Base-by-base conservation (phyloP, 2,329 filamentous ascomycete genomes). In the Calonectria fujianensis region DNA sequence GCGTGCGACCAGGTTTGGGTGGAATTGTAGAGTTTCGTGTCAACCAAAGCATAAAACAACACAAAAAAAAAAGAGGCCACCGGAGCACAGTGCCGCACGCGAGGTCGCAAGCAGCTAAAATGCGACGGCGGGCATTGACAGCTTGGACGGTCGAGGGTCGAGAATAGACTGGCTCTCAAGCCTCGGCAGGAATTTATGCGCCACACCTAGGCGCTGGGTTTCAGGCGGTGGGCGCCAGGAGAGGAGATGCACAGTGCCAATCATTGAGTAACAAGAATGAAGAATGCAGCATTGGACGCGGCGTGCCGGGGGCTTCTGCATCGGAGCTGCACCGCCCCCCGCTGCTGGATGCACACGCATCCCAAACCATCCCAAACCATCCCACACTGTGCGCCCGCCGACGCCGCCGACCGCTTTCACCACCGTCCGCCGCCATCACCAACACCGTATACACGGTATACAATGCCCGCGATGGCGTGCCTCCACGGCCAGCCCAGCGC, bases 361-460 rank as follows among this genome's bases (percentile, higher is more conserved):
- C 52, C 52, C 52, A 35, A 48, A 48, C 45, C 45, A 48, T 48
- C 9, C 29, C 52, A 57, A 9, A 32, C n/a, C 54, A 41, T 70
- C 31, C 54, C 68, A 70, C 68, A 63, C 54, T 70, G 68, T 70
- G 68, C 68, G 68, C 31, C 54, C 68, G 18, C 68, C 68, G 39
- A 31, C 31, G 32, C 41, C 52, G 11, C 35, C 41, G 68, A 29
- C 57, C 57, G 31, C 41, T 48, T 39, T 48, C 35, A 37, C 24
- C 51, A 18, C 29, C 27, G 32, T 27, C 50, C 31, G 24, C 35
- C 64, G n/a, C 37, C 31, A 59, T 51, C 41, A 69, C 41, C 45
- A 64, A 72, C 70, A 72, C 66, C 37, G 66, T 66, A 73, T 59
- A 73, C 71, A 73, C 71, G 59, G 71, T 73, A 73, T 73, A 70